Evolutionary conservation across 169 alveolate species (phyloP).

Genomic region (Eimeria necatrix): DNA sequence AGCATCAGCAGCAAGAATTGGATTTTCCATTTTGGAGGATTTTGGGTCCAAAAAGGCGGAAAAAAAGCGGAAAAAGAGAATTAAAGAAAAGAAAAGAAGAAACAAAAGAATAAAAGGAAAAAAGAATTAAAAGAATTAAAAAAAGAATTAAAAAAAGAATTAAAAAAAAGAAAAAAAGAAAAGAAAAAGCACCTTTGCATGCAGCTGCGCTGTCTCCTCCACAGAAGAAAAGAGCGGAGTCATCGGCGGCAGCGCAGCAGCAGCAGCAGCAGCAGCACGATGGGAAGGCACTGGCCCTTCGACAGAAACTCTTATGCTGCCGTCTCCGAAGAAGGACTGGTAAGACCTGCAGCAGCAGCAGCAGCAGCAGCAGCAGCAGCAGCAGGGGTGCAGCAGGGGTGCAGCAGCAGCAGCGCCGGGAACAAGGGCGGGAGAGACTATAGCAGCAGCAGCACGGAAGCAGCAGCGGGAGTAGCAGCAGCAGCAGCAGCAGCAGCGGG

Average conservation of each 20-base stretch:
- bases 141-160: background rate
- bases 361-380: too few species aligned
- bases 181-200: background rate
- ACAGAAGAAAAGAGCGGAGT: slow-evolving; percentile 14
- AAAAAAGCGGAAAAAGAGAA: background rate
- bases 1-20: too few species aligned
- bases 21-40: too few species aligned
- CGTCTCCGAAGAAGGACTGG: slow-evolving; percentile 72
- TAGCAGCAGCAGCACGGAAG: too few species aligned
- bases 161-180: background rate
- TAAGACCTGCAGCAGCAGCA: slow-evolving; percentile 4
- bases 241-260: background rate
- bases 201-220: background rate
- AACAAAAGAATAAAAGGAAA: background rate
- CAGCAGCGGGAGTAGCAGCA: too few species aligned
- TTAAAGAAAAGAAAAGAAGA: background rate
- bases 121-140: background rate
- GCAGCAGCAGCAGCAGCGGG: too few species aligned
- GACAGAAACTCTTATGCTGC: slow-evolving; percentile 17
- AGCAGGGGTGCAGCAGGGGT: too few species aligned
- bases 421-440: too few species aligned
- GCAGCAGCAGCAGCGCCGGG: too few species aligned
- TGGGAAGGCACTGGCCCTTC: slow-evolving; percentile 72
- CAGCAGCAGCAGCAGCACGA: background rate
- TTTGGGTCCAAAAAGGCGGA: too few species aligned